Percentiles rank a stretch among this genome's conserved stretches.
Evolutionary conservation across 1,284 basidiomycete genomes (phyloP).

Genomic region (Melampsora americana): DNA sequence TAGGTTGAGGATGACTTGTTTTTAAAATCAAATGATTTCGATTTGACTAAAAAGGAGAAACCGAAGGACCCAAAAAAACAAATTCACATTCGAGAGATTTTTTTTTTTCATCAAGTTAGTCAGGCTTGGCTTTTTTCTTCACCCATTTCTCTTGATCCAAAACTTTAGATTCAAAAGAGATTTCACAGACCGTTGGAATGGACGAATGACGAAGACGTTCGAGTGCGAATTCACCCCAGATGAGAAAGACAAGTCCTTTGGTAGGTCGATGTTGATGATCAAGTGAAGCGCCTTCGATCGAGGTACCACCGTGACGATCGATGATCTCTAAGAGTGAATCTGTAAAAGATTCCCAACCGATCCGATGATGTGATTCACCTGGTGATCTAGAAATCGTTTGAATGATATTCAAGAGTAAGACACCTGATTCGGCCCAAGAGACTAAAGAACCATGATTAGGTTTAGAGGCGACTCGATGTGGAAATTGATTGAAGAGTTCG

Average conservation of each 20-base stretch:
- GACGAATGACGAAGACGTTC: background rate
- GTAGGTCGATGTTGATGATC: background rate
- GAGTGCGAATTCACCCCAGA: conserved; percentile 25
- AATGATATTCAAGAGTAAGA: conserved; percentile 18
- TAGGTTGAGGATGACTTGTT: conserved; percentile 6
- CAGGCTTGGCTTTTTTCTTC: too few relatives aligned
- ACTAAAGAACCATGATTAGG: conserved; percentile 29
- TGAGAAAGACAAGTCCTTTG: conserved; percentile 34
- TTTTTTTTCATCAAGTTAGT: too few relatives aligned
- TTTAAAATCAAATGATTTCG: conserved; percentile 6
- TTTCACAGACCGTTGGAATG: background rate
- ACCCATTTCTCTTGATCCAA: too few relatives aligned
- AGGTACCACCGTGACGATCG: conserved; percentile 6
- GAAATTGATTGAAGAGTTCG: conserved; percentile 26
- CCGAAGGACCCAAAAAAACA: background rate
- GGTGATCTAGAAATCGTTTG: conserved; percentile 13
- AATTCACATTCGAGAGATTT: background rate
- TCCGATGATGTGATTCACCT: background rate
- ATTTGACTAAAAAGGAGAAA: background rate
- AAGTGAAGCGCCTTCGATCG: background rate
- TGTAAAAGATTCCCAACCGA: conserved; percentile 28
- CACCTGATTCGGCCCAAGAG: conserved; percentile 23
- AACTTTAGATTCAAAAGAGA: too few relatives aligned
- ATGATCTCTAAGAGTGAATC: conserved; percentile 13
- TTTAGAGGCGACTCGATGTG: background rate